A percentile compares a stretch with the other conserved stretches of the same genome.
phyloP scores from a whole-genome alignment of 1,284 basidiomycete species.

The Sparassis latifolia region DNA sequence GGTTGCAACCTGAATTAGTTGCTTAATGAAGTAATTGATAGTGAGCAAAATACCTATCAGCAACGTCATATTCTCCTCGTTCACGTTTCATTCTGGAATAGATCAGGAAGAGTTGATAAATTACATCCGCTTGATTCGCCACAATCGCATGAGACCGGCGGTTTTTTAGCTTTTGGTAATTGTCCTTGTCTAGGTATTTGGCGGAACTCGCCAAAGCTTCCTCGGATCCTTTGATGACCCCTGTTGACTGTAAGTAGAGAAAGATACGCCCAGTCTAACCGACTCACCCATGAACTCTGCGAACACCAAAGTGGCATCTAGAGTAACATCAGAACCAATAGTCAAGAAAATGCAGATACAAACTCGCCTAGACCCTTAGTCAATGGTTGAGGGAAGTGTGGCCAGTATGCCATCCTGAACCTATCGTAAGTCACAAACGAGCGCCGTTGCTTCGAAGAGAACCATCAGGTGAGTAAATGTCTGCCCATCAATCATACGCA shows the following conservation, averaged over 20 bases:
- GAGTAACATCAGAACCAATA: neutral
- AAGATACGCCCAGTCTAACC: neutral
- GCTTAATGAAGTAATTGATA: neutral
- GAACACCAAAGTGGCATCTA: slow-evolving; percentile 59
- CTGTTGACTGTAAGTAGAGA: slow-evolving; percentile 24
- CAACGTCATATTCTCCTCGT: slow-evolving; percentile 47
- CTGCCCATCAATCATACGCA: slow-evolving; percentile 5
- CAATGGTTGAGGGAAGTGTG: slow-evolving; percentile 48
- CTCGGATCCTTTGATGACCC: slow-evolving; percentile 66
- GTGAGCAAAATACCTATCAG: slow-evolving; percentile 48
- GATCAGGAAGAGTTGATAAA: slow-evolving; percentile 51
- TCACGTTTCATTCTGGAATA: slow-evolving; percentile 45
- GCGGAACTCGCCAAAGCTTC: slow-evolving; percentile 28
- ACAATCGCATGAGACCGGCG: slow-evolving; percentile 48
- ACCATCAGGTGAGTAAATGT: slow-evolving; percentile 16
- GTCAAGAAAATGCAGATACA: too few species aligned
- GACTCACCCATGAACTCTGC: slow-evolving; percentile 57
- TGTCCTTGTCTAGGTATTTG: slow-evolving; percentile 35
- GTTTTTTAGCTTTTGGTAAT: slow-evolving; percentile 42
- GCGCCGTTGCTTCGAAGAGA: slow-evolving; percentile 21
- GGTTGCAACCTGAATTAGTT: neutral
- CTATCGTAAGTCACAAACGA: slow-evolving; percentile 40
- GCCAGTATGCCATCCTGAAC: slow-evolving; percentile 57
- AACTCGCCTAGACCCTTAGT: slow-evolving; percentile 49
- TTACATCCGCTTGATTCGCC: slow-evolving; percentile 34